Base-by-base conservation (phyloP, 2,329 filamentous ascomycete genomes). In the Bimuria novae-zelandiae region DNA sequence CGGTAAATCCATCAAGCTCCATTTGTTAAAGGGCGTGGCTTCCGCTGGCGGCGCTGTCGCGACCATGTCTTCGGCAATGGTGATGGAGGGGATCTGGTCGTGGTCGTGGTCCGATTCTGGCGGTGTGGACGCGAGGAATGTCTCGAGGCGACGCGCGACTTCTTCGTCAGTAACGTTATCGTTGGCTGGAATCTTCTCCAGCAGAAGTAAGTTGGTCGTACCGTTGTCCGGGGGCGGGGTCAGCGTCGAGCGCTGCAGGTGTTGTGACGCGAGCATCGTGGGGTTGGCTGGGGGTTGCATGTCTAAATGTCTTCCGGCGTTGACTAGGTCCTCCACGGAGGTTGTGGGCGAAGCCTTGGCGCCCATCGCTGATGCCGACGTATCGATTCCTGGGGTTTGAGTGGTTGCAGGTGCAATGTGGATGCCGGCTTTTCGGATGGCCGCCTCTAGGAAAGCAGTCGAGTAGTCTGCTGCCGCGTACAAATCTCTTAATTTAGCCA, bases 401-500 rank as follows among this genome's bases (percentile, higher is more conserved):
- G 57, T 37, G 2, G 65, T 27, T 62, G 71, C 54, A 53, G 80
- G 75, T 2, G 82, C 83, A 33, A 91, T 79, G 51, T 89, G 86
- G 57, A 94, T 92, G 51, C 89, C 86, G 7, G 90, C 90, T 77
- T 96, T 95, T 57, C 89, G 87, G 57, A 96, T 89, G 0, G 92
- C 91, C 1, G 92, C 91, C 70, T 96, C 90, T n/a, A 97, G 81
- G 77, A 97, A 97, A 2, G 90, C 90, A 0, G 90, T 93, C n/a
- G 91, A 92, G 65, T 94, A 96, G 73, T 97, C 92, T n/a, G 93
- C 93, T 0, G 92, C 92, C 0, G 92, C 87, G 67, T 97, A 97
- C 25, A 92, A 90, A 67, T 96, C 91, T 32, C 92, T 86, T 16
- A 97, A 81, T 58, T 88, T 88, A 70, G 92, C 87, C 80, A 97